Evolutionary conservation across 192 early-diverging fungal genomes (phyloP), one percentile per base, ranked within the genome.

Genomic region (Podila minutissima): DNA sequence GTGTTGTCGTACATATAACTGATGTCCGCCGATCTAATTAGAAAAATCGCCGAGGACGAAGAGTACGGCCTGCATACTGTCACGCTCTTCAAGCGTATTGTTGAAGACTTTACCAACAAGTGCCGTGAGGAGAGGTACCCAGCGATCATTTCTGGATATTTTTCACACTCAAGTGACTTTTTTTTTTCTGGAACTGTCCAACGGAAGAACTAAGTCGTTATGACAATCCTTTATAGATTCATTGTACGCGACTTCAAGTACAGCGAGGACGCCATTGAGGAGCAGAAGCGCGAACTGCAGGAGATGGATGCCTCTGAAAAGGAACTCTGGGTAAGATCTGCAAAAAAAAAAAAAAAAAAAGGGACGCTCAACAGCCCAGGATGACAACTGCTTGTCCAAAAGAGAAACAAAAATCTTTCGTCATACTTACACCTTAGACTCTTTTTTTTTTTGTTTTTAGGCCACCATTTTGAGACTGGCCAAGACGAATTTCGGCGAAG

Each of bases 221-320:
- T 59, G 7, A 12, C 66, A 5, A 37, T 48, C n/a, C 15, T 26
- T 20, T 13, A 11, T 69, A 94, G 94, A 70, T 99, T 97, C 73
- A 91, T 94, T 82, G 95, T 97, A 17, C 90, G 97, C 48, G 98
- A 99, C 81, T 99, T 97, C 88, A 94, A 93, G 68, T 99, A 95
- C 87, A 91, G 97, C 72, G 92, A 92, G 70, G 90, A 90, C 55
- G 91, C 92, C 28, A 76, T 95, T 17, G 92, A 87, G 53, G 91
- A 91, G 62, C 92, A 94, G 57, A 94, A 96, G 86, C 89, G 94
- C 59, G 92, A 94, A 83, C 85, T 92, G 22, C 78, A 90, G 65
- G 88, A 88, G 33, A 74, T 83, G 28, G 75, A 77, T 51, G 76
- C 84, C 4, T 74, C 84, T 4, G 90, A 89, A 69, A 86, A 87